phyloP scores from a whole-genome alignment of 2,329 filamentous ascomycete species.

The Phialemoniopsis sp. region DNA sequence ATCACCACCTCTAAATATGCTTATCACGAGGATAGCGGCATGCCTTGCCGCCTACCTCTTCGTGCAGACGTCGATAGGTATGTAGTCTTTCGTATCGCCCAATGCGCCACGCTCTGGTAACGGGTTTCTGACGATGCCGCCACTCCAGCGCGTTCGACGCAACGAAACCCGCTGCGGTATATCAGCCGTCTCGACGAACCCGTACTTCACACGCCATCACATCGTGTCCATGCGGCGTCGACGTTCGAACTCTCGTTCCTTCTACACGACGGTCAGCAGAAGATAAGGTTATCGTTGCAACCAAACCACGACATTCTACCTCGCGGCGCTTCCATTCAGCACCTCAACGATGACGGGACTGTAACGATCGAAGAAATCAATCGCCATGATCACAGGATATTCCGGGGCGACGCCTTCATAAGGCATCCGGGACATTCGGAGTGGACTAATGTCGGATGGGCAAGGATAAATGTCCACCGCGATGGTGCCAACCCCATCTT shows the following conservation, averaged over 20 bases:
- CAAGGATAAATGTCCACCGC: slow-evolving; percentile 69
- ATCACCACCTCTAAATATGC: not conserved
- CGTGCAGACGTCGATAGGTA: not conserved
- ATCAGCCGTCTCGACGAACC: slow-evolving; percentile 71
- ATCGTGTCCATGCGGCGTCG: slow-evolving; percentile 75
- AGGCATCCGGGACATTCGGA: slow-evolving; percentile 52
- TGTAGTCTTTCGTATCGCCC: no score
- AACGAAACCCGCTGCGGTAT: slow-evolving; percentile 72
- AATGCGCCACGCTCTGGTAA: no score
- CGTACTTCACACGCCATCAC: slow-evolving; percentile 72
- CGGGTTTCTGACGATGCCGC: slow-evolving; percentile 1
- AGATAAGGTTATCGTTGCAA: slow-evolving; percentile 75
- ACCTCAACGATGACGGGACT: slow-evolving; percentile 68
- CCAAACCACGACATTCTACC: slow-evolving; percentile 89
- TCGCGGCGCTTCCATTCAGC: slow-evolving; percentile 68
- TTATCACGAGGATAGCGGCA: no score
- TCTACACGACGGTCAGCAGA: slow-evolving; percentile 61
- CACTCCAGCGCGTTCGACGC: slow-evolving; percentile 60
- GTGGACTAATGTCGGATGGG: slow-evolving; percentile 85
- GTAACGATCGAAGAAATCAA: slow-evolving; percentile 67
- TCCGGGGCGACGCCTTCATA: slow-evolving; percentile 73
- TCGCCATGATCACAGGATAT: slow-evolving; percentile 74
- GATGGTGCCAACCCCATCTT: slow-evolving; percentile 82
- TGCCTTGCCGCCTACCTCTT: not conserved
- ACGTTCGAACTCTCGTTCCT: slow-evolving; percentile 85